Conservation (phyloP, 2,329 filamentous ascomycete species). For the Penicillium sp. region DNA sequence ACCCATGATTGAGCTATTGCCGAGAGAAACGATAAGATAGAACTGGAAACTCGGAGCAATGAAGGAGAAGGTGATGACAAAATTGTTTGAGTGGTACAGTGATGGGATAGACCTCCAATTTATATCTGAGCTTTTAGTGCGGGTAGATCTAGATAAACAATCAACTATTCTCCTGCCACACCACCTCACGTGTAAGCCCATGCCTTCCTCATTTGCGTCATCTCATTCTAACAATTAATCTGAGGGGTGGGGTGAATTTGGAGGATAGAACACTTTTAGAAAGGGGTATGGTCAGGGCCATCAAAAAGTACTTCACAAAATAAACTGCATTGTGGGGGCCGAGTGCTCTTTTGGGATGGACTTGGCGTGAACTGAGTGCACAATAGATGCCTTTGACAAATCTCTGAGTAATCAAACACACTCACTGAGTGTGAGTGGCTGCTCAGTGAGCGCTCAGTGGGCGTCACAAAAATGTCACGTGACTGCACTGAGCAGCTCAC, state of each 20-base stretch:
- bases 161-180: background rate
- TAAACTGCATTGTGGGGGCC: background rate
- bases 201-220: background rate
- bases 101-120: conserved; percentile 6
- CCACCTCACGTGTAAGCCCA: background rate
- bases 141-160: too few relatives aligned
- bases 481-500: too few relatives aligned
- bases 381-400: background rate
- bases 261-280: background rate
- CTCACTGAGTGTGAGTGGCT: too few relatives aligned
- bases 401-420: background rate
- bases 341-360: background rate
- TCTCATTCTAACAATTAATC: background rate
- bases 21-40: background rate
- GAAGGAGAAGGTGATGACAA: too few relatives aligned
- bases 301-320: background rate
- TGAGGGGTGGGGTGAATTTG: background rate
- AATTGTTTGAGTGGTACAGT: too few relatives aligned
- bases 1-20: too few relatives aligned
- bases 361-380: background rate
- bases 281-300: background rate
- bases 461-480: too few relatives aligned
- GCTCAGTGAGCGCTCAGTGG: background rate
- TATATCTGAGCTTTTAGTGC: conserved; percentile 6
- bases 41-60: background rate